Evolutionary conservation across 805 yeast species (phyloP).

Genomic region (Suhomyces sp.): DNA sequence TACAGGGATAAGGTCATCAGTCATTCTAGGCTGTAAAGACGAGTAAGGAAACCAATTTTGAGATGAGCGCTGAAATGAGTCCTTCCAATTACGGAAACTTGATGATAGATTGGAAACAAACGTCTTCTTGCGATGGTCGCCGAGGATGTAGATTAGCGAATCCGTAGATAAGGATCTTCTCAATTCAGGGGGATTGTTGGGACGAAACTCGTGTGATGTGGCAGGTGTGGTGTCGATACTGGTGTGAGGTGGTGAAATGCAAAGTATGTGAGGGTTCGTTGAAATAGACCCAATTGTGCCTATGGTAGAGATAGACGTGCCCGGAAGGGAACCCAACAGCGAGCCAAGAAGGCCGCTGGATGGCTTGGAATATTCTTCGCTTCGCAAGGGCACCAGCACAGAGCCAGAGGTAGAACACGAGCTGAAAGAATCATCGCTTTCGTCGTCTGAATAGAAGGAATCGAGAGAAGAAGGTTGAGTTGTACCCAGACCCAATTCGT

Average conservation of each 20-base stretch:
- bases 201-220: slow-evolving; percentile 3
- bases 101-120: slow-evolving; percentile 6
- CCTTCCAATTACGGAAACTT: slow-evolving; percentile 3
- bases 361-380: not conserved
- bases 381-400: not conserved
- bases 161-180: slow-evolving; percentile 6
- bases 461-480: not conserved
- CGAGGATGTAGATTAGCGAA: slow-evolving; percentile 3
- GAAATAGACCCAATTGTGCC: no score
- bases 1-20: slow-evolving; percentile 9
- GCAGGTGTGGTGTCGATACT: slow-evolving; percentile 1
- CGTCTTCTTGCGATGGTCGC: not conserved
- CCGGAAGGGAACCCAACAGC: slow-evolving; percentile 10
- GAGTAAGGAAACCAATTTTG: slow-evolving; percentile 4
- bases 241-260: slow-evolving; percentile 4
- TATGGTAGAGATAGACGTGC: no score
- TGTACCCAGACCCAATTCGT: slow-evolving; percentile 1
- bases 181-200: slow-evolving; percentile 3
- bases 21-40: slow-evolving; percentile 9
- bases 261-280: slow-evolving; percentile 1
- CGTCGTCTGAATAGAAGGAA: slow-evolving; percentile 8
- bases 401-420: slow-evolving; percentile 6
- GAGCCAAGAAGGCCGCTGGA: not conserved
- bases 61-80: slow-evolving; percentile 1
- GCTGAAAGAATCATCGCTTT: slow-evolving; percentile 6